Conservation (phyloP, 345 rosid species). For the Toxicodendron radicans region DNA sequence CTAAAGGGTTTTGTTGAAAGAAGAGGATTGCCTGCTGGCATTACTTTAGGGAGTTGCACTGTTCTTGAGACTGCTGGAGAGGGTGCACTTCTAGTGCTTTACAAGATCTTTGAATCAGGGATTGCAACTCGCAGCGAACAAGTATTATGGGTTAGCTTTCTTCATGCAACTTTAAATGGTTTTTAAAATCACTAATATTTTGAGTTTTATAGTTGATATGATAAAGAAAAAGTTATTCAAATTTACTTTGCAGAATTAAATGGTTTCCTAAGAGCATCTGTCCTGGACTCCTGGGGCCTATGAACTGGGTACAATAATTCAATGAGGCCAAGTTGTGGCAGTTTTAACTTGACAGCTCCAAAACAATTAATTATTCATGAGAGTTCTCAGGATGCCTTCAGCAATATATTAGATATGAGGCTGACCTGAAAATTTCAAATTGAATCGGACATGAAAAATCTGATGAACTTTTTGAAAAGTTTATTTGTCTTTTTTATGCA, state of each 20-base stretch:
- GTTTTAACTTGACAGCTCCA: not conserved
- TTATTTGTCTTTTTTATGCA: not conserved
- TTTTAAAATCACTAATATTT: not conserved
- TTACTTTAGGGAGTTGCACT: slow-evolving; percentile 65
- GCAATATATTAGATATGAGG: not conserved
- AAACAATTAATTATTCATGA: not conserved
- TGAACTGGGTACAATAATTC: not conserved
- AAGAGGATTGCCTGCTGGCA: slow-evolving; percentile 59
- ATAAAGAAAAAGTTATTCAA: not conserved
- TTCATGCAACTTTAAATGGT: slow-evolving; percentile 6
- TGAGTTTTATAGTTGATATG: not conserved
- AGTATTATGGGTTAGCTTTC: slow-evolving; percentile 70
- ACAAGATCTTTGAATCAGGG: slow-evolving; percentile 58
- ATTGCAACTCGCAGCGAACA: slow-evolving; percentile 36
- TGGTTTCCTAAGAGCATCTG: not conserved
- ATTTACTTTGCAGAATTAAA: not conserved
- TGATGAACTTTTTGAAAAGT: not conserved
- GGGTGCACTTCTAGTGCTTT: slow-evolving; percentile 60
- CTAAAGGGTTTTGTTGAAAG: slow-evolving; percentile 51
- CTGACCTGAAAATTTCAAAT: slow-evolving; percentile 8
- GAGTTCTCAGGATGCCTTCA: not conserved
- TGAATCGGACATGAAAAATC: not conserved
- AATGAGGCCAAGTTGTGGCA: not conserved
- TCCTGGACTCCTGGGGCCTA: not conserved
- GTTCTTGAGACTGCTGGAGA: slow-evolving; percentile 79